phyloP scores from a whole-genome alignment of 75 land plant genomes.

The Cryptomeria japonica region DNA sequence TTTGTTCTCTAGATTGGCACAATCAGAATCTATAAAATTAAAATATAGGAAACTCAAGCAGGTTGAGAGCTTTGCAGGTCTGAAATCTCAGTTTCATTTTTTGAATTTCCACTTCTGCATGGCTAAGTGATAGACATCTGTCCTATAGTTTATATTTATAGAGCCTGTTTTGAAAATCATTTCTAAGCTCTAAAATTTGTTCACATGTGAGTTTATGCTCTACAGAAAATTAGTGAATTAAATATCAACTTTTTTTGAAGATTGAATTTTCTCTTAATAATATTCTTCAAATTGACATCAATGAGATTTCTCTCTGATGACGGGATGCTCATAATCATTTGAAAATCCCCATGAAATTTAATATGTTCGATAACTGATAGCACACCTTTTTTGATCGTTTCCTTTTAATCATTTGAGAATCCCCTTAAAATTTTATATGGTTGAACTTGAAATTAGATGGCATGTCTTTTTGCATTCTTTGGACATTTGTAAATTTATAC shows the following conservation, averaged over 20 bases:
- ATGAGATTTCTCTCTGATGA: neutral
- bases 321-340: neutral
- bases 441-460: neutral
- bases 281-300: neutral
- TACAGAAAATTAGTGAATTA: neutral
- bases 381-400: neutral
- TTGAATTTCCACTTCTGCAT: neutral
- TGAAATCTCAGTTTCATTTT: neutral
- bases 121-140: neutral
- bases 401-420: neutral
- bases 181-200: neutral
- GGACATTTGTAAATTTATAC: neutral
- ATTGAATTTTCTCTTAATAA: neutral
- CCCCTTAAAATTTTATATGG: neutral
- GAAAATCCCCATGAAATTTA: neutral
- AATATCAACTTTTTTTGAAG: neutral
- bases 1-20: neutral
- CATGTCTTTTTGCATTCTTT: neutral
- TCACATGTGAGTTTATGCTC: neutral
- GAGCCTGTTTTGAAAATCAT: neutral
- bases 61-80: neutral
- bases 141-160: neutral
- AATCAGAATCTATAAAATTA: neutral
- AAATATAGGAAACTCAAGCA: neutral
- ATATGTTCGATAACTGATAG: neutral